phyloP scores from a whole-genome alignment of 306 rosid genomes.

The Acacia acuminata region DNA sequence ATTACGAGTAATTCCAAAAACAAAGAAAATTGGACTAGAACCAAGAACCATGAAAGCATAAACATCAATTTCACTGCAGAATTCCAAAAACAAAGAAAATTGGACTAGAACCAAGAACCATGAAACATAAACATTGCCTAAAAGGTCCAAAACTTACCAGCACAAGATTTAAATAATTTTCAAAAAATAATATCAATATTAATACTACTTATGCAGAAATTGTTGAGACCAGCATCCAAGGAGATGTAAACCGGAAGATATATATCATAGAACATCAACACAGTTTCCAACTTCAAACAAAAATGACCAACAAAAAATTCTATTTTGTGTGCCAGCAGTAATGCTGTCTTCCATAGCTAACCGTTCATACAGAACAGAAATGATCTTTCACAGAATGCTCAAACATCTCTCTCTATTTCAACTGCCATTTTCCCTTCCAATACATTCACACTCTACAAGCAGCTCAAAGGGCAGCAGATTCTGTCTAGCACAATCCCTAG shows the following conservation, averaged over 20 bases:
- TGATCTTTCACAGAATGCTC: not conserved
- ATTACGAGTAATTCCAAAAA: not conserved
- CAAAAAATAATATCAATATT: not conserved
- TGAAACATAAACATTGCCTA: slow-evolving; percentile 10
- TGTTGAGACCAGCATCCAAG: not conserved
- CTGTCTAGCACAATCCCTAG: not conserved
- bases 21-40: not conserved
- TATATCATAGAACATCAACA: not conserved
- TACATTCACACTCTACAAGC: not conserved
- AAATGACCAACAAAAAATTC: not conserved
- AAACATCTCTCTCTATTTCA: not conserved
- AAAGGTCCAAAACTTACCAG: slow-evolving; percentile 4
- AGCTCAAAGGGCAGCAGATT: not conserved
- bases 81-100: not conserved
- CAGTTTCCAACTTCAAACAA: not conserved
- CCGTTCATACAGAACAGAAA: not conserved
- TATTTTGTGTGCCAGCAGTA: not conserved
- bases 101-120: slow-evolving; percentile 4
- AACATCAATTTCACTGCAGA: slow-evolving; percentile 67
- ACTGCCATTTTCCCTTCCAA: not conserved
- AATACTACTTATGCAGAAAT: not conserved
- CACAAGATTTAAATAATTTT: not conserved
- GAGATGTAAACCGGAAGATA: not conserved
- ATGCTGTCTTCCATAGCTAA: not conserved
- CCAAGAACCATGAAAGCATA: slow-evolving; percentile 15